Conservation (phyloP, 228 moss, liverwort and hornwort genomes). For the Sphagnum magellanicum region DNA sequence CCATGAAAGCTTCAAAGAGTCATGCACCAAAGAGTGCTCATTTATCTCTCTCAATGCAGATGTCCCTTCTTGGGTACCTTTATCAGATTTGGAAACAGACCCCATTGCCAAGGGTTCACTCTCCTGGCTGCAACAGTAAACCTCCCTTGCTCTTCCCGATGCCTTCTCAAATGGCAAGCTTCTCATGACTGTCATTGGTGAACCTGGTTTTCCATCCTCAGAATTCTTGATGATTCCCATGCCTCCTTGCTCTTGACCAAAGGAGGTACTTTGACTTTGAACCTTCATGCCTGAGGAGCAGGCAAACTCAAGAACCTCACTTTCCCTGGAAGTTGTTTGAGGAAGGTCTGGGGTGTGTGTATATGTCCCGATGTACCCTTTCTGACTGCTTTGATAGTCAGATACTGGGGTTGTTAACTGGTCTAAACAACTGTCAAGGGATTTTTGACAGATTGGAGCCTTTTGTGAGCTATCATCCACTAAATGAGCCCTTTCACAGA, state of each 20-base stretch:
- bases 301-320: constrained; percentile 2
- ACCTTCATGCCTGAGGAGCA: constrained; percentile 32
- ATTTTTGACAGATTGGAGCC: constrained; percentile 17
- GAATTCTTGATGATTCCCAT: constrained; percentile 13
- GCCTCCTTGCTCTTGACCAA: constrained; percentile 28
- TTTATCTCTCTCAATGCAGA: constrained; percentile 1
- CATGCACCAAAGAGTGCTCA: constrained; percentile 2
- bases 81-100: constrained; percentile 5
- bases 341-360: constrained; percentile 12
- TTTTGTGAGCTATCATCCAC: constrained; percentile 30
- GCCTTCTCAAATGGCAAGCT: constrained; percentile 18
- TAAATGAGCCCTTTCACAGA: constrained; percentile 22
- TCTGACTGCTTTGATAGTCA: constrained; percentile 2
- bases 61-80: not conserved
- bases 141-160: not conserved
- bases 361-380: constrained; percentile 1
- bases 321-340: constrained; percentile 11
- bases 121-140: constrained; percentile 9
- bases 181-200: constrained; percentile 12
- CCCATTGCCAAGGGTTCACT: constrained; percentile 3
- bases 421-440: constrained; percentile 7
- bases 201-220: constrained; percentile 3
- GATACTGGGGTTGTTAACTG: constrained; percentile 7
- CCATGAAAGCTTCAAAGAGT: not conserved
- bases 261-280: constrained; percentile 9